These are phyloP conservation scores for Suillus subaureus DNA, from an alignment of 768 basidiomycete species.

Conservation along the genomic window DNA sequence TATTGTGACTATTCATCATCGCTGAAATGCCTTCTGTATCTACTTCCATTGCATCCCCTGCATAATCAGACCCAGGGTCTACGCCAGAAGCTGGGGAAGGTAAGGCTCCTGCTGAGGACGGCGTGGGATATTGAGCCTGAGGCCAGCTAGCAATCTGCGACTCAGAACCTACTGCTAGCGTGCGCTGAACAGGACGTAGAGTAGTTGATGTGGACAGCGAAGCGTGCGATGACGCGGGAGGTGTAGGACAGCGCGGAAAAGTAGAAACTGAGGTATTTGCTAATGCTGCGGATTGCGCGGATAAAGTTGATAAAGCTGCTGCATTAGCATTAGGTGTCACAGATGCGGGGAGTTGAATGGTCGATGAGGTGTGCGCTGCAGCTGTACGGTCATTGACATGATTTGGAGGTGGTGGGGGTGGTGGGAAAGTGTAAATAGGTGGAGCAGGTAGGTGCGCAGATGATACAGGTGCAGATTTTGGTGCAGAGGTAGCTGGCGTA, in stretches of 20 bases:
- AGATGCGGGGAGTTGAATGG: background rate
- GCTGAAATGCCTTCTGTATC: background rate
- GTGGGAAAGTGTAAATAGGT: conserved; percentile 4
- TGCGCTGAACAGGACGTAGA: background rate
- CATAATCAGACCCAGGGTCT: background rate
- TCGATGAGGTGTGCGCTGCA: background rate
- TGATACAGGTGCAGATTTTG: background rate
- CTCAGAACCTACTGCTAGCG: background rate
- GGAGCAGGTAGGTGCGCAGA: background rate
- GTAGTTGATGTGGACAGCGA: background rate
- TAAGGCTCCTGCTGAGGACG: background rate
- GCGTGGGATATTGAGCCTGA: background rate
- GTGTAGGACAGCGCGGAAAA: background rate
- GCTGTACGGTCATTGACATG: background rate
- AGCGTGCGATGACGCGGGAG: background rate
- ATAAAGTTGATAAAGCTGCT: background rate
- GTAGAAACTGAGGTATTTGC: background rate
- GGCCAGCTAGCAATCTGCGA: background rate
- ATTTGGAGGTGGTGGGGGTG: background rate
- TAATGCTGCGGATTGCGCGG: background rate
- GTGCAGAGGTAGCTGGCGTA: too few relatives aligned
- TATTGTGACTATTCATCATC: background rate
- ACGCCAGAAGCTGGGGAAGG: background rate
- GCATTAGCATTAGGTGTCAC: background rate
- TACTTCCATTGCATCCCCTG: background rate